Evolutionary conservation across 768 basidiomycete genomes (phyloP).

Genomic region (Boletus tylopilopsis): DNA sequence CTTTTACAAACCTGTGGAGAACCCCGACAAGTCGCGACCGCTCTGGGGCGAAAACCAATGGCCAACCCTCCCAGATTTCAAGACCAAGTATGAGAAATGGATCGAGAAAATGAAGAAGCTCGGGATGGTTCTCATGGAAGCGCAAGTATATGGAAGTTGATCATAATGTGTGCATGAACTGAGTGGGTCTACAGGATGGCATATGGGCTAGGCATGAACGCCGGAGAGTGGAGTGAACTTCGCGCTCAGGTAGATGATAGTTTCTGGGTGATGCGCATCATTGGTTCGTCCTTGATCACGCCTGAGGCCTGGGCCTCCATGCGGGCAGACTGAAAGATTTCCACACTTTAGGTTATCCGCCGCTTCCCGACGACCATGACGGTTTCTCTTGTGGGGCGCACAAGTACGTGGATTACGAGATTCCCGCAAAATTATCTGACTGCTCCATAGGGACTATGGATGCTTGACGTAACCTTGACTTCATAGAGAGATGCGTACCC

Average conservation of each 20-base stretch:
- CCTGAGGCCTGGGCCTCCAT: not conserved
- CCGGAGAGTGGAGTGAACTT: constrained; percentile 66
- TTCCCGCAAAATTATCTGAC: constrained; percentile 3
- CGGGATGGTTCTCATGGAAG: constrained; percentile 82
- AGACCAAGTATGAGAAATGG: constrained; percentile 67
- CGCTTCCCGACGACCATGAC: constrained; percentile 71
- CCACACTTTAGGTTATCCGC: constrained; percentile 69
- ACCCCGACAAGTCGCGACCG: constrained; percentile 64
- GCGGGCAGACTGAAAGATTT: not conserved
- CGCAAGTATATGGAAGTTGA: constrained; percentile 46
- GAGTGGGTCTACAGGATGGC: constrained; percentile 58
- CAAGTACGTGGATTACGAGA: constrained; percentile 48
- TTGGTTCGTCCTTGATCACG: constrained; percentile 44
- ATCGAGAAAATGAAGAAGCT: constrained; percentile 81
- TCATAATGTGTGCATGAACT: not conserved
- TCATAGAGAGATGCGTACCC: not conserved
- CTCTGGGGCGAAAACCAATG: constrained; percentile 89
- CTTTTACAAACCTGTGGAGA: constrained; percentile 69
- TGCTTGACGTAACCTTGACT: constrained; percentile 65
- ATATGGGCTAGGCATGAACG: constrained; percentile 67
- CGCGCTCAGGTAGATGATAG: constrained; percentile 72
- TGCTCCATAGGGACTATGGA: constrained; percentile 70
- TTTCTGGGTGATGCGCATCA: constrained; percentile 87
- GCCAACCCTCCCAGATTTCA: constrained; percentile 60
- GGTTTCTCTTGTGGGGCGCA: constrained; percentile 91